These are phyloP conservation scores for Flaveria trinervia DNA, from an alignment of 129 eudicot species.

Conservation along the genomic window DNA sequence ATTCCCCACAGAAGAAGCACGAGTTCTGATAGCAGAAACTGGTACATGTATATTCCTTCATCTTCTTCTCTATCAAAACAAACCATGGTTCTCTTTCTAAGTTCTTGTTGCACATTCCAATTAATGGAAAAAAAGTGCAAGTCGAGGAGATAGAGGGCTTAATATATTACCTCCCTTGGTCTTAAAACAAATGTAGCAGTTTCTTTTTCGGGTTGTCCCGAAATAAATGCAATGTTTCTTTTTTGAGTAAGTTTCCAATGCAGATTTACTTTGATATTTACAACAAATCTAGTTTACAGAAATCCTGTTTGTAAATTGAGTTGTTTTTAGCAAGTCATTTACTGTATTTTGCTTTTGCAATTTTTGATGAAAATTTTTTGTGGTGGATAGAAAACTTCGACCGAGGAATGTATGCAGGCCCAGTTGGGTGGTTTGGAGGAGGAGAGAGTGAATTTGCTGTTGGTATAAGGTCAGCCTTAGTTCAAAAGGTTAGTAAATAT, in stretches of 20 bases:
- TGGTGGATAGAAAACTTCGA: conserved; percentile 76
- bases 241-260: neutral
- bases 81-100: neutral
- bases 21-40: conserved; percentile 76
- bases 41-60: conserved; percentile 56
- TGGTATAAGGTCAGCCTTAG: conserved; percentile 94
- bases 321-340: neutral
- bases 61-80: conserved; percentile 21
- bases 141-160: neutral
- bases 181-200: conserved; percentile 3
- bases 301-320: neutral
- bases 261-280: neutral
- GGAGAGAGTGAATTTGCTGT: conserved; percentile 96
- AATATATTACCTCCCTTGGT: neutral
- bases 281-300: neutral
- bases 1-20: conserved; percentile 87
- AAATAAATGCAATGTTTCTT: neutral
- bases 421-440: conserved; percentile 99
- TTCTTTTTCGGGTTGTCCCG: neutral
- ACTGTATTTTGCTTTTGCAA: neutral
- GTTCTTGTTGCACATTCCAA: neutral
- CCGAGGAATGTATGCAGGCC: conserved; percentile 99
- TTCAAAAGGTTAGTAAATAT: conserved; percentile 53
- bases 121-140: neutral
- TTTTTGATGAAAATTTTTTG: conserved; percentile 9